Evolutionary conservation across 176 grass and related monocot genomes (phyloP).

Genomic region (Urochloa ruziziensis): DNA sequence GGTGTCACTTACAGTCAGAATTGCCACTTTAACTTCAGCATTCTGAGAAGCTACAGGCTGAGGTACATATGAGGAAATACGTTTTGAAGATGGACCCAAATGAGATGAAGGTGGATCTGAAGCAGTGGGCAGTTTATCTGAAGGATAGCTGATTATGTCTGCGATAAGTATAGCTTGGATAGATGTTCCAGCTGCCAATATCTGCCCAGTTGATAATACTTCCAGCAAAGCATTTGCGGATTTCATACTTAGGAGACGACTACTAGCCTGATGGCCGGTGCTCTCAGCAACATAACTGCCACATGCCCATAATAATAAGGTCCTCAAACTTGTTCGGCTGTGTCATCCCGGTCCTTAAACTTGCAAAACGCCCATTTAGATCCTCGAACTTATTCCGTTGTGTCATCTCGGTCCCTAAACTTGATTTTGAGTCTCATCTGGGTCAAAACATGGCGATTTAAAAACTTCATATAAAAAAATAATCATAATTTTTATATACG

Average conservation of each 20-base stretch:
- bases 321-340: too few relatives aligned
- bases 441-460: too few relatives aligned
- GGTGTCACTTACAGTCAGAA: slow-evolving; percentile 97
- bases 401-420: too few relatives aligned
- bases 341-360: too few relatives aligned
- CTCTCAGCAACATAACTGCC: slow-evolving; percentile 82
- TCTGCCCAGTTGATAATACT: slow-evolving; percentile 53
- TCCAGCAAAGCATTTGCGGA: slow-evolving; percentile 91
- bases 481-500: too few relatives aligned
- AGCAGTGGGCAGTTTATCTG: slow-evolving; percentile 17
- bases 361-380: too few relatives aligned
- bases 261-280: slow-evolving; percentile 84
- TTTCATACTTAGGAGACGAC: slow-evolving; percentile 94
- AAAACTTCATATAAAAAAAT: too few relatives aligned
- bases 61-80: background rate
- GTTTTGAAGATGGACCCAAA: slow-evolving; percentile 27
- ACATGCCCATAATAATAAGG: background rate
- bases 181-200: slow-evolving; percentile 61
- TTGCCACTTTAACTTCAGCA: slow-evolving; percentile 68
- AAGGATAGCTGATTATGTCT: slow-evolving; percentile 53
- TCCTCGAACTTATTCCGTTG: too few relatives aligned
- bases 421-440: too few relatives aligned
- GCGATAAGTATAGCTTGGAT: slow-evolving; percentile 73
- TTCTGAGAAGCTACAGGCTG: slow-evolving; percentile 28
- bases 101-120: background rate